Conservation (phyloP, 208 protist species). For the Crithidia expoeki region DNA sequence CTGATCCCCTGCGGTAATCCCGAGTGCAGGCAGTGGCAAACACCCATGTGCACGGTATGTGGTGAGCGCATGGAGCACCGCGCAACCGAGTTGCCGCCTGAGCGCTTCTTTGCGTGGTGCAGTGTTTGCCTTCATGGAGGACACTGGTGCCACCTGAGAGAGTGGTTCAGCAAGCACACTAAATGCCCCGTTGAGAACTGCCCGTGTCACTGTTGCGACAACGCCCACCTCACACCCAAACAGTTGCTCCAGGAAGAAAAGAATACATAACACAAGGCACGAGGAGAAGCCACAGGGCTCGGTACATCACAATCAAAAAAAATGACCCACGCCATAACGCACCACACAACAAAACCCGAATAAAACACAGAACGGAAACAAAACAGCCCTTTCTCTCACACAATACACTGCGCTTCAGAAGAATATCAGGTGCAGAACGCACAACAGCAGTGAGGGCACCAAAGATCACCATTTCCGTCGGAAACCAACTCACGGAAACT, state of each 20-base stretch:
- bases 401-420: too few relatives aligned
- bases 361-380: not conserved
- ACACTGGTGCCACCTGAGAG: slow-evolving; percentile 75
- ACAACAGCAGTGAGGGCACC: too few relatives aligned
- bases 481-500: too few relatives aligned
- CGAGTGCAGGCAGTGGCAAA: slow-evolving; percentile 62
- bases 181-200: slow-evolving; percentile 89
- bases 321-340: not conserved
- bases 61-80: slow-evolving; percentile 67
- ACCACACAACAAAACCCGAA: not conserved
- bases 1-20: slow-evolving; percentile 57
- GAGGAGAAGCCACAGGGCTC: not conserved
- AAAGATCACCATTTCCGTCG: too few relatives aligned
- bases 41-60: slow-evolving; percentile 83
- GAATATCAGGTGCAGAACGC: too few relatives aligned
- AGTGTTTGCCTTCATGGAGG: slow-evolving; percentile 88
- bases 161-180: slow-evolving; percentile 87
- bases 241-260: not conserved
- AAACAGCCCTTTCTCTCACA: not conserved
- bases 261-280: not conserved
- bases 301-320: not conserved
- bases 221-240: not conserved
- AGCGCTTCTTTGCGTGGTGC: slow-evolving; percentile 84
- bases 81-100: slow-evolving; percentile 46
- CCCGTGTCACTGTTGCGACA: slow-evolving; percentile 67